phyloP scores from a whole-genome alignment of 495 filamentous ascomycete genomes.

The Podospora bellae-mahoneyi region DNA sequence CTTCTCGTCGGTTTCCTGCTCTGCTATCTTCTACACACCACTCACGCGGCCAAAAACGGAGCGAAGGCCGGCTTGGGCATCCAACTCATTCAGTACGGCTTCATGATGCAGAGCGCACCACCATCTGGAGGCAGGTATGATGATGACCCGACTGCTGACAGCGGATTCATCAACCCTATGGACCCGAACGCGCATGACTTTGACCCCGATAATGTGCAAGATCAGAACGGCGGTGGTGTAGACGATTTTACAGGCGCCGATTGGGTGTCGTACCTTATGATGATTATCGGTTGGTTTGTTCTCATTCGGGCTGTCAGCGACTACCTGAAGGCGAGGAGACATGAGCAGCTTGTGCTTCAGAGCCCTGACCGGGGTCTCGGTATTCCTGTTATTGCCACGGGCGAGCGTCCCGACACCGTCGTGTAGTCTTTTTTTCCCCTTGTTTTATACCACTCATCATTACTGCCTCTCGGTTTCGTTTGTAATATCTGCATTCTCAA shows the following conservation, averaged over 20 bases:
- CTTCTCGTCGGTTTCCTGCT: constrained; percentile 96
- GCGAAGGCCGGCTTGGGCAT: constrained; percentile 92
- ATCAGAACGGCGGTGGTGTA: constrained; percentile 28
- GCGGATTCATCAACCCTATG: constrained; percentile 58
- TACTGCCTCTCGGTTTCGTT: not conserved
- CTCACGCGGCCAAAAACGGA: constrained; percentile 96
- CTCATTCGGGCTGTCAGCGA: constrained; percentile 86
- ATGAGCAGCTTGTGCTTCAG: constrained; percentile 89
- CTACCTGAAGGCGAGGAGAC: constrained; percentile 78
- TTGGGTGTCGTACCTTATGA: constrained; percentile 87
- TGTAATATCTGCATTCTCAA: not conserved
- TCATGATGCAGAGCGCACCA: constrained; percentile 69
- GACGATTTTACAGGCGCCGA: constrained; percentile 58
- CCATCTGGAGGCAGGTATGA: constrained; percentile 38
- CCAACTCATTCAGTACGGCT: constrained; percentile 93
- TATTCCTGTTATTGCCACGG: constrained; percentile 83
- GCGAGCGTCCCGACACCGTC: constrained; percentile 75
- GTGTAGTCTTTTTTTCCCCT: constrained; percentile 50
- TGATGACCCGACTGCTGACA: constrained; percentile 44
- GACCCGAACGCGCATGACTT: constrained; percentile 92
- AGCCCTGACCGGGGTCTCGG: constrained; percentile 88
- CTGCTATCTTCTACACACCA: constrained; percentile 96
- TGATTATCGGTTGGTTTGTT: constrained; percentile 99
- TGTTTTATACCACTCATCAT: not conserved
- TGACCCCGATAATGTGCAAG: constrained; percentile 62